phyloP scores from a whole-genome alignment of 768 basidiomycete species.

The Cyathus striatus region DNA sequence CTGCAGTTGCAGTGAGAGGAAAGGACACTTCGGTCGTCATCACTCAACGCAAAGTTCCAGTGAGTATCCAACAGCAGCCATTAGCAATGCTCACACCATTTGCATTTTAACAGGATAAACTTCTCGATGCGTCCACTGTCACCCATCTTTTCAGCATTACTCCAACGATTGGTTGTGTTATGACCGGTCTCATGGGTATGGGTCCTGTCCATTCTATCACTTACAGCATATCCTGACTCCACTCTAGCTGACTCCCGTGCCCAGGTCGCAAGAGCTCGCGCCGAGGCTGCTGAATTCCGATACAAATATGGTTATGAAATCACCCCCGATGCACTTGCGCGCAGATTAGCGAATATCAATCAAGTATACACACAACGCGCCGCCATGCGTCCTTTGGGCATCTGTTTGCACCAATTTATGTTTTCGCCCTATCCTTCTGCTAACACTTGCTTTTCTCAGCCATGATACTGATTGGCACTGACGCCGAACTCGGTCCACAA shows the following conservation, averaged over 20 bases:
- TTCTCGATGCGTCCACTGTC: slow-evolving; percentile 89
- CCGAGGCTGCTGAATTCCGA: slow-evolving; percentile 88
- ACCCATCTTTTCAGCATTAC: slow-evolving; percentile 97
- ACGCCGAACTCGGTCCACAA: slow-evolving; percentile 91
- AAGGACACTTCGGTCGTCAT: slow-evolving; percentile 95
- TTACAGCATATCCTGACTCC: too few relatives aligned
- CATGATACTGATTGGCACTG: slow-evolving; percentile 93
- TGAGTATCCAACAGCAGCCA: slow-evolving; percentile 35
- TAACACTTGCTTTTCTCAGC: slow-evolving; percentile 44
- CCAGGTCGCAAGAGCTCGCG: slow-evolving; percentile 81
- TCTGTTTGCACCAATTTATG: slow-evolving; percentile 52
- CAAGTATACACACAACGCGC: slow-evolving; percentile 98
- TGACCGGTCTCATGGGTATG: slow-evolving; percentile 94
- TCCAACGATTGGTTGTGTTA: slow-evolving; percentile 93
- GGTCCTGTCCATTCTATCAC: too few relatives aligned
- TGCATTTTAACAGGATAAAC: slow-evolving; percentile 71
- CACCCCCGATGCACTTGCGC: slow-evolving; percentile 92
- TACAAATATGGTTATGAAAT: slow-evolving; percentile 99
- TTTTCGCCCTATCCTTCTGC: too few relatives aligned
- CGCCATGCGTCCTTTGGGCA: slow-evolving; percentile 94
- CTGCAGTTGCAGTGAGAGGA: slow-evolving; percentile 87
- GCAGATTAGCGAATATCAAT: slow-evolving; percentile 94
- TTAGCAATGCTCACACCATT: background rate
- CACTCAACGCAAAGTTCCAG: slow-evolving; percentile 97
- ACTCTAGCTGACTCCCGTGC: slow-evolving; percentile 82